Conservation (phyloP, 768 basidiomycete genomes). For the Coprinopsis marcescibilis region DNA sequence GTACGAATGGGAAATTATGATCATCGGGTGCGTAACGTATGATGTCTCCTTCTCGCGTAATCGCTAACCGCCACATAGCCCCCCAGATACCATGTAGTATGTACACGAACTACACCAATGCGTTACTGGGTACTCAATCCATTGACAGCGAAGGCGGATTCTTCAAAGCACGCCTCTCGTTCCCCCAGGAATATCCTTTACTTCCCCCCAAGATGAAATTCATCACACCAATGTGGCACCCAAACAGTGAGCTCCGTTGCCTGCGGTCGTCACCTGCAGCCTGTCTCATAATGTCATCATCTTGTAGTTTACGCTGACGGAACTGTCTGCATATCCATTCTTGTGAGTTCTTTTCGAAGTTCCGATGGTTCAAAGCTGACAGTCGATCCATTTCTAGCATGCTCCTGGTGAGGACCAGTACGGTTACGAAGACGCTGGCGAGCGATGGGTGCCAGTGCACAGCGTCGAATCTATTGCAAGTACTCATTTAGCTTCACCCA, state of each 20-base stretch:
- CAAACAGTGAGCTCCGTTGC: conserved; percentile 67
- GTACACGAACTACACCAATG: no score
- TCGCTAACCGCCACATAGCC: conserved; percentile 40
- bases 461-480: conserved; percentile 92
- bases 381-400: conserved; percentile 47
- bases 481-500: conserved; percentile 14
- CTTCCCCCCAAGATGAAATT: conserved; percentile 95
- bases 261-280: background rate
- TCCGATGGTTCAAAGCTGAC: conserved; percentile 3
- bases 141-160: conserved; percentile 84
- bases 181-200: conserved; percentile 87
- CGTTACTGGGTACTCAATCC: background rate
- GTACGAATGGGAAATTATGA: conserved; percentile 94
- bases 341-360: conserved; percentile 42
- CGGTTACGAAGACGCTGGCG: conserved; percentile 94
- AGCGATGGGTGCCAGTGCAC: conserved; percentile 97
- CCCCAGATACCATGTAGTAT: conserved; percentile 90
- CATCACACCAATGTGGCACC: conserved; percentile 94
- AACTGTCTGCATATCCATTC: conserved; percentile 91
- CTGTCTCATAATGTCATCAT: conserved; percentile 9
- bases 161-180: conserved; percentile 84
- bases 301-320: conserved; percentile 85
- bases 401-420: conserved; percentile 95
- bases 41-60: background rate
- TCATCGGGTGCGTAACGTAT: conserved; percentile 68